A percentile compares a stretch with the other conserved stretches of the same genome.
These are phyloP conservation scores for Suillus occidentalis DNA, from an alignment of 768 basidiomycete species.

Conservation along the genomic window DNA sequence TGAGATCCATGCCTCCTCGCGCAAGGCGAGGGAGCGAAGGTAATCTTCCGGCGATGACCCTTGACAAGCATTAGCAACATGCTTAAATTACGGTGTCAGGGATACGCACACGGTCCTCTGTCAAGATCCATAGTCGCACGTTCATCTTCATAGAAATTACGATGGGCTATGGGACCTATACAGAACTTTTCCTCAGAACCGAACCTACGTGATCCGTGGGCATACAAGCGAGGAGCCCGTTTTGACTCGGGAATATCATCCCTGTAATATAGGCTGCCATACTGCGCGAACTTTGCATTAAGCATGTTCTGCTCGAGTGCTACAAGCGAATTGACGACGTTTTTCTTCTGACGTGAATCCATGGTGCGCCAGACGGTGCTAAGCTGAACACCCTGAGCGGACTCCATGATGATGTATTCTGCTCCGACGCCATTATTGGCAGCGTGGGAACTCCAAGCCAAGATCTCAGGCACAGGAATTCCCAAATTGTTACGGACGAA, in stretches of 20 bases:
- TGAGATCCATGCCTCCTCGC: slow-evolving; percentile 21
- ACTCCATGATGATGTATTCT: slow-evolving; percentile 37
- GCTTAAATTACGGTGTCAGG: not conserved
- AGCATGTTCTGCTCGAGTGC: slow-evolving; percentile 24
- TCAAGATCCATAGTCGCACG: slow-evolving; percentile 25
- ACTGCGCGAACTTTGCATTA: slow-evolving; percentile 23
- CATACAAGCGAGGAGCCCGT: slow-evolving; percentile 10
- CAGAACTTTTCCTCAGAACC: slow-evolving; percentile 24
- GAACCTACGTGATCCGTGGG: slow-evolving; percentile 14
- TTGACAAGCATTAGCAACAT: slow-evolving; percentile 11
- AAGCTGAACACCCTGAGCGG: slow-evolving; percentile 26
- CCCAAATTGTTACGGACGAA: slow-evolving; percentile 27
- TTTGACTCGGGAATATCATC: slow-evolving; percentile 19
- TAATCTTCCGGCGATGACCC: slow-evolving; percentile 20
- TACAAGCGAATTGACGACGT: slow-evolving; percentile 20
- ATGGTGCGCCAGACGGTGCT: slow-evolving; percentile 22
- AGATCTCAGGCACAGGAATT: slow-evolving; percentile 30
- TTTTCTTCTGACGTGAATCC: slow-evolving; percentile 13
- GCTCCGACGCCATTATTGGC: slow-evolving; percentile 25
- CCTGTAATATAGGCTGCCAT: slow-evolving; percentile 36
- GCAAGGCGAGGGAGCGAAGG: slow-evolving; percentile 20
- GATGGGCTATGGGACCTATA: slow-evolving; percentile 32
- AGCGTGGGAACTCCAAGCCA: slow-evolving; percentile 28
- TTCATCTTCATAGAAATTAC: slow-evolving; percentile 29
- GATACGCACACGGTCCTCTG: slow-evolving; percentile 35